Conservation (phyloP, 1,284 basidiomycete species). For the Sporisorium scitamineum region DNA sequence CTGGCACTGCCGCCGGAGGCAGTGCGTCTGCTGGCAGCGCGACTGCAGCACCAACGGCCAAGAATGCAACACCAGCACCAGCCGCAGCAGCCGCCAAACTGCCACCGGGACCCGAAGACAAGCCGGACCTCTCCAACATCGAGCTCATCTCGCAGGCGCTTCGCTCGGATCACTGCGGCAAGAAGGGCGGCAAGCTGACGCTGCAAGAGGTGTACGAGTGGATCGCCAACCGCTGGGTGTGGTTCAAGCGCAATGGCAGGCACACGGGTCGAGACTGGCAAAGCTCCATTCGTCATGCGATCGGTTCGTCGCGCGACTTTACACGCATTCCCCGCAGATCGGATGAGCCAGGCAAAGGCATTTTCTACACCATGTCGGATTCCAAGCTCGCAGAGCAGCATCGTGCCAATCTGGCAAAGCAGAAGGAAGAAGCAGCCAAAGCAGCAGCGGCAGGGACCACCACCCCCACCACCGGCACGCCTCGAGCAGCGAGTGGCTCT, state of each 20-base stretch:
- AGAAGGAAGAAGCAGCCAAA: constrained; percentile 52
- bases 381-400: constrained; percentile 56
- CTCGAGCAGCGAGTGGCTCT: neutral
- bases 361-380: constrained; percentile 64
- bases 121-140: constrained; percentile 63
- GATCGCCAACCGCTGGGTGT: constrained; percentile 88
- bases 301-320: constrained; percentile 64
- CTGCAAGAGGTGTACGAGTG: constrained; percentile 91
- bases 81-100: constrained; percentile 27
- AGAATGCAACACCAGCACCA: constrained; percentile 10
- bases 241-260: constrained; percentile 75
- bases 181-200: constrained; percentile 82
- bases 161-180: constrained; percentile 48
- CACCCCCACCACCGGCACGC: constrained; percentile 6
- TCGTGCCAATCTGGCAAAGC: constrained; percentile 43
- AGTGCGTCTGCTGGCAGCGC: constrained; percentile 5
- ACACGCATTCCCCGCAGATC: constrained; percentile 58
- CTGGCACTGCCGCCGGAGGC: neutral
- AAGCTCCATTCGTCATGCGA: constrained; percentile 64
- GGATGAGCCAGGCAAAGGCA: constrained; percentile 66
- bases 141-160: constrained; percentile 65
- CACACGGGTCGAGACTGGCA: constrained; percentile 67
- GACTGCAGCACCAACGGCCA: neutral
- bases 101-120: constrained; percentile 53
- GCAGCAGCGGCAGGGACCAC: constrained; percentile 28